Conservation (phyloP, 139 green algal genomes). For the Chlorella sp. region DNA sequence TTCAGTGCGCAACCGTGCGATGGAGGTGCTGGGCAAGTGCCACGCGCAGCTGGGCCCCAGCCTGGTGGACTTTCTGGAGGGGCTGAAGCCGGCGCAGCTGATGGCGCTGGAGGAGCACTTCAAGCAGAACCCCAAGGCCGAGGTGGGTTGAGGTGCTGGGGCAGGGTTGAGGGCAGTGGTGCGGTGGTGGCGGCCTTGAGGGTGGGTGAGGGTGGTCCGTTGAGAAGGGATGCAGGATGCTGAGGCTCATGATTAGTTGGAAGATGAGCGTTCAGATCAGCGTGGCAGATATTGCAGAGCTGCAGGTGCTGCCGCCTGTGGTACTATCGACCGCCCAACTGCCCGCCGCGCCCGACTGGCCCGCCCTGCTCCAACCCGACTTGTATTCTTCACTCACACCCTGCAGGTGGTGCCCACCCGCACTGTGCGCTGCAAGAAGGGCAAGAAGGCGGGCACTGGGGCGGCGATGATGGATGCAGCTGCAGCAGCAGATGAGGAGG, state of each 20-base stretch:
- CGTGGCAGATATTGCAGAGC: not conserved
- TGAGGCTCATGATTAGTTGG: not conserved
- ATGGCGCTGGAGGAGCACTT: conserved; percentile 89
- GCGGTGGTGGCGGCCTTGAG: not conserved
- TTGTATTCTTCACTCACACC: too few species aligned
- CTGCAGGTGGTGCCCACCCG: conserved; percentile 53
- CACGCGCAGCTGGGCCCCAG: conserved; percentile 70
- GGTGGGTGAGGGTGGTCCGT: not conserved
- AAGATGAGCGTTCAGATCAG: too few species aligned
- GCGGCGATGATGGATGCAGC: not conserved
- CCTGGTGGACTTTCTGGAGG: conserved; percentile 60
- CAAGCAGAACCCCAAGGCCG: conserved; percentile 75
- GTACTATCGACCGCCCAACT: too few species aligned
- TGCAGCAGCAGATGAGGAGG: not conserved
- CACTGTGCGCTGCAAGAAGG: conserved; percentile 41
- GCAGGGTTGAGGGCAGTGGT: not conserved
- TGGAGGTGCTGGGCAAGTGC: conserved; percentile 63
- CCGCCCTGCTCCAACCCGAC: too few species aligned
- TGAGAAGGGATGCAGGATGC: not conserved
- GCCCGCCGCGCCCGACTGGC: too few species aligned
- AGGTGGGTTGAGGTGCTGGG: conserved; percentile 6
- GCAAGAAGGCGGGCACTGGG: not conserved
- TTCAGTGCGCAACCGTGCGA: conserved; percentile 78
- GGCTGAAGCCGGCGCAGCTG: conserved; percentile 96
- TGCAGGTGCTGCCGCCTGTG: not conserved